Conservation (phyloP, 1,284 basidiomycete species). For the Trichosporon faecale region DNA sequence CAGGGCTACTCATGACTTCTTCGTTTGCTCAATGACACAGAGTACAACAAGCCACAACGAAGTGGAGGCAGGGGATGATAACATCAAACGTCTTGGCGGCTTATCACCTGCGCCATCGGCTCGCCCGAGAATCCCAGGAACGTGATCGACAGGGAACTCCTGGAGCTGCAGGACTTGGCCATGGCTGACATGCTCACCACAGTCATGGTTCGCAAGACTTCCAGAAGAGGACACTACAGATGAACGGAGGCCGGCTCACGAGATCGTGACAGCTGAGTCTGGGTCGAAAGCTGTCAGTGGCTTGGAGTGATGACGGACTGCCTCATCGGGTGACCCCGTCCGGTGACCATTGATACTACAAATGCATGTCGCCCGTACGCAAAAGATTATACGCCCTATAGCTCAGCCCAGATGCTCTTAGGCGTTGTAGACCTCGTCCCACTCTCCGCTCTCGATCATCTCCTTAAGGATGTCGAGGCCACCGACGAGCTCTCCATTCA, state of each 20-base stretch:
- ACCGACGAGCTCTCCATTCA: constrained; percentile 77
- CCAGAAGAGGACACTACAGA: too few relatives aligned
- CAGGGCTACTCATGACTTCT: neutral
- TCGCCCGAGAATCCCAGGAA: neutral
- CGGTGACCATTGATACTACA: neutral
- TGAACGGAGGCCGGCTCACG: too few relatives aligned
- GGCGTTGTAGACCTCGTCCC: constrained; percentile 44
- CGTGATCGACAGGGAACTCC: neutral
- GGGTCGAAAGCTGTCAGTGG: too few relatives aligned
- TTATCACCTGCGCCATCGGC: neutral
- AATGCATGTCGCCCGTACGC: constrained; percentile 7
- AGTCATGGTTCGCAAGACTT: neutral
- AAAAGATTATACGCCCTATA: constrained; percentile 8
- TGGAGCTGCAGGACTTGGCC: neutral
- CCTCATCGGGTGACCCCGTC: neutral
- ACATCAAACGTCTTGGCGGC: neutral
- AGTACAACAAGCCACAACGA: neutral
- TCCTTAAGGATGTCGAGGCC: constrained; percentile 66
- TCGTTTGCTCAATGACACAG: neutral
- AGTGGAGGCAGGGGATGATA: neutral
- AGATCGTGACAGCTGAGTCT: too few relatives aligned
- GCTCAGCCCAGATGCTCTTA: neutral
- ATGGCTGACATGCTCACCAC: neutral
- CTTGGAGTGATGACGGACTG: too few relatives aligned
- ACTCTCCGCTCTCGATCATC: constrained; percentile 57